Evolutionary conservation across 305 asterid genomes (phyloP).

Genomic region (Fraxinus platypoda): DNA sequence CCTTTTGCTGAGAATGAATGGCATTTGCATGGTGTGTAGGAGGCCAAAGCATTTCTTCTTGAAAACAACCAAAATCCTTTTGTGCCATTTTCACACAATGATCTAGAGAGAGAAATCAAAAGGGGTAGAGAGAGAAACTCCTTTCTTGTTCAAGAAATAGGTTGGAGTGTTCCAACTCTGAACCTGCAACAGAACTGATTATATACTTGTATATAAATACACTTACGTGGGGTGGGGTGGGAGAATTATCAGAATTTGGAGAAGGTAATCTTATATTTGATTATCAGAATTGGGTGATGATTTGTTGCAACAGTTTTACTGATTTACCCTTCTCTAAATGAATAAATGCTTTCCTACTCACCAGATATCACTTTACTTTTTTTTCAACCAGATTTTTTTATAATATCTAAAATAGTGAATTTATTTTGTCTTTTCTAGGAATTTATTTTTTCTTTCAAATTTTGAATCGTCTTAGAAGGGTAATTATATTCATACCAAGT

Average conservation of each 20-base stretch:
- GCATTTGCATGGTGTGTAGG: conserved; percentile 15
- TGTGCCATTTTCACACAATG: conserved; percentile 23
- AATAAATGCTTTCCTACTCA: not conserved
- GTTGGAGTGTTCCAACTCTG: conserved; percentile 10
- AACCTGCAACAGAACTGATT: conserved; percentile 6
- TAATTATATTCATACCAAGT: not conserved
- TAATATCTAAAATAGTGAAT: not conserved
- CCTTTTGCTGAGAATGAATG: not conserved
- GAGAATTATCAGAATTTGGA: not conserved
- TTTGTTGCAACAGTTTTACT: not conserved
- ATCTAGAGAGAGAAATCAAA: not conserved
- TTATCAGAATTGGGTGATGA: not conserved
- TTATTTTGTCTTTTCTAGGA: not conserved
- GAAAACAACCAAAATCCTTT: conserved; percentile 15
- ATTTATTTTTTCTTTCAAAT: not conserved
- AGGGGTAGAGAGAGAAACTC: not conserved
- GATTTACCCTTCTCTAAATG: not conserved
- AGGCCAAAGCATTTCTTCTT: conserved; percentile 27
- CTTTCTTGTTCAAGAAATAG: not conserved
- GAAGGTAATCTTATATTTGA: not conserved
- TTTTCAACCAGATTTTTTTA: not conserved
- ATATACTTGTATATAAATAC: not conserved
- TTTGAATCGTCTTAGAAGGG: not conserved
- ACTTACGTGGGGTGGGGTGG: not conserved
- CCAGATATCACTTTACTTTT: not conserved